Base-by-base conservation (phyloP, 2,329 filamentous ascomycete genomes). In the Emergomyces orientalis region DNA sequence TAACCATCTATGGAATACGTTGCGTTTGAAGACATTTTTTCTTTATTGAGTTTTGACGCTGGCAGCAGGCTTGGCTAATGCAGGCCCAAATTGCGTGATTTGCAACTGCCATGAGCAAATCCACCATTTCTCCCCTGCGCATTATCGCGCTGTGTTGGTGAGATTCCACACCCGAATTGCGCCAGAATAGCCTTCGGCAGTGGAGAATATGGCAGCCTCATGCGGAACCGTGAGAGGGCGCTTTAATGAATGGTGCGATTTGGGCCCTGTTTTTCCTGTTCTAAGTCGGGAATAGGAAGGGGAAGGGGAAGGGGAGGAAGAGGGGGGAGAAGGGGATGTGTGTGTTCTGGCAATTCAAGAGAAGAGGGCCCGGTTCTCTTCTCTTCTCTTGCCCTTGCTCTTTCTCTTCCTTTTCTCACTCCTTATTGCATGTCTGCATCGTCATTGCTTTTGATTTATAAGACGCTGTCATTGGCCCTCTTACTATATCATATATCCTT, bases 61-160 rank as follows among this genome's bases (percentile, higher is more conserved):
- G 41, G 5, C 30, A 32, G 11, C 22, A 25, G 11, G 34, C 37
- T 34, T 62, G 39, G 37, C 61, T 49, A 54, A 58, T 34, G 39
- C 52, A 63, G 37, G 73, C 73, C 74, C 65, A 64, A 71, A 77
- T 77, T 72, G 75, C 75, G 75, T 77, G 75, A 74, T 77, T 73
- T 71, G 64, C 66, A 62, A 60, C 60, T 63, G 60, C 57, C 67
- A 70, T 73, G 68, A 72, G 67, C 64, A 67, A 67, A 74, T 71
- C 66, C 58, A 68, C 70, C 67, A 69, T 27, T 22, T 69, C 70
- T 71, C 68, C 67, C 60, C 74, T 69, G 72, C 70, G 70, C 71
- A 71, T 64, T 30, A 25, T 58, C 45, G 59, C 34, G 32, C n/a
- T 8, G 37, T n/a, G 14, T 7, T 58, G 25, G 37, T 58, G 37